Evolutionary conservation across 2,329 filamentous ascomycete species (phyloP).

Genomic region (Sarocladium strictum): DNA sequence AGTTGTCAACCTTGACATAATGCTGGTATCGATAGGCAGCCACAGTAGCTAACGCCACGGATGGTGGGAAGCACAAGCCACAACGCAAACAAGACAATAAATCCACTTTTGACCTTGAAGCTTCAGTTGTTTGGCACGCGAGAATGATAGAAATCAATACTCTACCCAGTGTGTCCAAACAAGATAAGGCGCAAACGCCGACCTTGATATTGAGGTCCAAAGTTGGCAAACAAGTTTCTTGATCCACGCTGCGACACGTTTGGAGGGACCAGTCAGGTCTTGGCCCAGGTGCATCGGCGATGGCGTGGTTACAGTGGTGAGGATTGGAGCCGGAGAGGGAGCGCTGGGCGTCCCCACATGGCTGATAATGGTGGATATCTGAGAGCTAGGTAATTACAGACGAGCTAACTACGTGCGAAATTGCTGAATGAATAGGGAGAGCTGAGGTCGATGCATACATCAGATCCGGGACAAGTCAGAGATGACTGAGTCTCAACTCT

Average conservation of each 20-base stretch:
- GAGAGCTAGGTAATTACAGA: background rate
- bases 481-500: too few relatives aligned
- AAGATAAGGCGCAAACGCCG: background rate
- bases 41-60: background rate
- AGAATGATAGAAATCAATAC: background rate
- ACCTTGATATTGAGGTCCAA: background rate
- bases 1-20: background rate
- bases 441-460: too few relatives aligned
- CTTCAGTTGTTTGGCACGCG: background rate
- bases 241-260: background rate
- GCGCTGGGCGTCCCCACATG: constrained; percentile 5
- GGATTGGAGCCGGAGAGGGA: background rate
- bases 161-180: background rate
- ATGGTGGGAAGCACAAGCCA: background rate
- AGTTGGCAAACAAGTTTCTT: background rate
- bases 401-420: background rate
- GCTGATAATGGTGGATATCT: background rate
- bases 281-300: constrained; percentile 4
- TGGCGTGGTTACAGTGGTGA: background rate
- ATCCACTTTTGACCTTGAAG: background rate
- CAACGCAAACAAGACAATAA: background rate
- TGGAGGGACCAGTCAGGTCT: background rate
- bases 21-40: background rate
- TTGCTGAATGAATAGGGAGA: too few relatives aligned
- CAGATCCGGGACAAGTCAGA: too few relatives aligned